A percentile compares a stretch with the other conserved stretches of the same genome.
Evolutionary conservation across 2,329 filamentous ascomycete genomes (phyloP).

Genomic region (Fusarium drepaniforme): DNA sequence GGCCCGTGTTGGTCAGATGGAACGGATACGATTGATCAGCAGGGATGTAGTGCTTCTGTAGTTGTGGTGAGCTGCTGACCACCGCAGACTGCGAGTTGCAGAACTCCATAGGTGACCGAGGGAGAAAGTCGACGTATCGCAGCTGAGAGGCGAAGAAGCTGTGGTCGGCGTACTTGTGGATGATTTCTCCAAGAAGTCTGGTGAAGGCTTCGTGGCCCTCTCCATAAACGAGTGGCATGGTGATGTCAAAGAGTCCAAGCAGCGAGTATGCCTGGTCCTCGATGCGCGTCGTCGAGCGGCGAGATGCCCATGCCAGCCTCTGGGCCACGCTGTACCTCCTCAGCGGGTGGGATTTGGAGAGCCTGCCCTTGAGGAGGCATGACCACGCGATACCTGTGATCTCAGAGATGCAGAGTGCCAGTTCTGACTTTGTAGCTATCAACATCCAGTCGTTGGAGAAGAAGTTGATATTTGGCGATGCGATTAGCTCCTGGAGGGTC

Average conservation of each 20-base stretch:
- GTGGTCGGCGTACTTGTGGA: neutral
- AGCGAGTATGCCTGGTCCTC: neutral
- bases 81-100: neutral
- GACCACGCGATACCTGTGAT: neutral
- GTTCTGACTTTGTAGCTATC: neutral
- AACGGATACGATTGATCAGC: neutral
- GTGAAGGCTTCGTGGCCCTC: neutral
- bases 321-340: neutral
- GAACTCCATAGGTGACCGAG: neutral
- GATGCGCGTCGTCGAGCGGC: neutral
- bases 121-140: neutral
- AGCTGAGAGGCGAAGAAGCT: neutral
- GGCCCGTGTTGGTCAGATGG: neutral
- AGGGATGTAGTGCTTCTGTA: neutral
- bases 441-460: neutral
- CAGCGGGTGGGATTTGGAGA: neutral
- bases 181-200: neutral
- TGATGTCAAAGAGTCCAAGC: neutral
- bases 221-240: neutral
- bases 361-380: neutral
- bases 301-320: neutral
- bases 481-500: neutral
- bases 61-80: rapidly evolving
- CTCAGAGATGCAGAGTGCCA: neutral
- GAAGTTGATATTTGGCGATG: neutral